phyloP scores from a whole-genome alignment of 2,329 filamentous ascomycete genomes.

The Pestalotiopsis sp. region DNA sequence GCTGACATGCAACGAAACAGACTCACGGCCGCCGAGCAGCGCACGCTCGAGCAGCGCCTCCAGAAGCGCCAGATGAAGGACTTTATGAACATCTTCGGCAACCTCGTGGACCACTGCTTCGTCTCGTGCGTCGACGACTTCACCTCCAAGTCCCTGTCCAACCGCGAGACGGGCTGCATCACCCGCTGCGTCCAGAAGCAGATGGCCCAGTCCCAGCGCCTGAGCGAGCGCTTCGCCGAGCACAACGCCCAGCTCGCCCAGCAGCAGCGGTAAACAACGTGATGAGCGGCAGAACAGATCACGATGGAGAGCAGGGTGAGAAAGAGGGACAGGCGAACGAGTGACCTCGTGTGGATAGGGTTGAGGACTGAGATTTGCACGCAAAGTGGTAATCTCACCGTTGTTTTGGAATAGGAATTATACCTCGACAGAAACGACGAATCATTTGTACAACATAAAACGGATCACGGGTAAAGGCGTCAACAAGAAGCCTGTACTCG shows the following conservation, averaged over 20 bases:
- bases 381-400: not conserved
- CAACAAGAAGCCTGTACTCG: not conserved
- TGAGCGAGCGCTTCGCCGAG: constrained; percentile 87
- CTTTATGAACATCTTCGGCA: constrained; percentile 80
- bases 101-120: constrained; percentile 88
- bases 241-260: constrained; percentile 64
- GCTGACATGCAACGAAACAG: constrained; percentile 29
- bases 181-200: constrained; percentile 96
- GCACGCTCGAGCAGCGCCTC: constrained; percentile 91
- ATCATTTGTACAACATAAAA: not conserved
- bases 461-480: not conserved
- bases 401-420: not conserved
- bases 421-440: not conserved
- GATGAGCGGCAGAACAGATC: constrained; percentile 6
- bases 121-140: constrained; percentile 97
- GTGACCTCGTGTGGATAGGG: no score
- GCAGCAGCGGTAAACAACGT: constrained; percentile 45
- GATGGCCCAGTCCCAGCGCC: constrained; percentile 86
- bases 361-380: not conserved
- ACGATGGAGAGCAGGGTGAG: not conserved
- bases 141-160: constrained; percentile 90
- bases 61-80: constrained; percentile 99
- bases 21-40: constrained; percentile 80
- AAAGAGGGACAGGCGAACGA: not conserved
- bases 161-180: constrained; percentile 88